Evolutionary conservation across 2,329 filamentous ascomycete species (phyloP).

Genomic region (Davidsoniella virescens): DNA sequence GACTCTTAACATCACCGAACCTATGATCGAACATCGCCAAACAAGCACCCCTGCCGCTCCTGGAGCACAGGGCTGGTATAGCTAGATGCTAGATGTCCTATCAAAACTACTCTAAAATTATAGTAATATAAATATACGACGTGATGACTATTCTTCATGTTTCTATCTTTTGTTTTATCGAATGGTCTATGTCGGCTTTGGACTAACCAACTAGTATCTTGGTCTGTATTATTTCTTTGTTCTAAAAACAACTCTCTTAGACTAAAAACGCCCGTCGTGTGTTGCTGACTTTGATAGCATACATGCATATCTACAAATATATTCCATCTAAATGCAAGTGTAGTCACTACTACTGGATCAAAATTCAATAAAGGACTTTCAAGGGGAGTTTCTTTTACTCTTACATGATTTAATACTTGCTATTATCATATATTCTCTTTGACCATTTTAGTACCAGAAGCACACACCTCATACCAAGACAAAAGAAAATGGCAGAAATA

Average conservation of each 20-base stretch:
- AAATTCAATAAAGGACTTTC: too few species aligned
- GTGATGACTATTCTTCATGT: background rate
- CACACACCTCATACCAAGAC: too few species aligned
- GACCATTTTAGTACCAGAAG: too few species aligned
- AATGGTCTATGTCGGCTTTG: background rate
- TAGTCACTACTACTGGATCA: too few species aligned
- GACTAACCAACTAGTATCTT: background rate
- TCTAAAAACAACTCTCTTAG: background rate
- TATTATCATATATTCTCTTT: too few species aligned
- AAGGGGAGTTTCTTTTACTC: too few species aligned
- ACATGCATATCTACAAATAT: too few species aligned
- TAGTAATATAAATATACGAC: constrained; percentile 2
- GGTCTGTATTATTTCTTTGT: constrained; percentile 1
- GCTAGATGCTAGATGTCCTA: constrained; percentile 20
- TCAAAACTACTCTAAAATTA: background rate
- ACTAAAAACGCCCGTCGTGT: too few species aligned
- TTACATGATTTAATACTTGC: too few species aligned
- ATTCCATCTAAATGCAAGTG: too few species aligned
- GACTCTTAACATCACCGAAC: constrained; percentile 57
- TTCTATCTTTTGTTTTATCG: background rate
- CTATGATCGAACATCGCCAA: constrained; percentile 70
- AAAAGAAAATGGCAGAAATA: too few species aligned
- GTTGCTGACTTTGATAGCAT: too few species aligned
- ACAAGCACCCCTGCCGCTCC: constrained; percentile 37
- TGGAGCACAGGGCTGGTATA: constrained; percentile 50